Evolutionary conservation across 148 eudicot species (phyloP).

Genomic region (Silene conica): DNA sequence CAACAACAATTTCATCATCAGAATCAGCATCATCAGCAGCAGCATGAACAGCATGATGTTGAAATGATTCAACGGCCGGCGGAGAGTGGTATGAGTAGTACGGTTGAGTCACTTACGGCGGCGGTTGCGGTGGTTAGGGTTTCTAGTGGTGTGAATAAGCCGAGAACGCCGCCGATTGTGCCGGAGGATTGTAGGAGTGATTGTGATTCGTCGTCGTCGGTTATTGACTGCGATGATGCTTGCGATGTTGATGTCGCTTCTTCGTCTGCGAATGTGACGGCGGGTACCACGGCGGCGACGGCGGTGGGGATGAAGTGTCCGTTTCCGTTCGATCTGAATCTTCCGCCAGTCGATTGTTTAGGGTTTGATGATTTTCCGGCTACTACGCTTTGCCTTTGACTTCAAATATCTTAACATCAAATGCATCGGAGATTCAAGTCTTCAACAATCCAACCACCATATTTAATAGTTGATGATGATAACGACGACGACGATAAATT

Average conservation of each 20-base stretch:
- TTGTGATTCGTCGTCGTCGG: slow-evolving; percentile 50
- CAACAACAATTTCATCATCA: neutral
- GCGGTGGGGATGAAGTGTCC: neutral
- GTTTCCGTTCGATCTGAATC: neutral
- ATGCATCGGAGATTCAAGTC: no score
- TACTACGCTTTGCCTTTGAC: neutral
- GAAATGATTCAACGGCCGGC: slow-evolving; percentile 47
- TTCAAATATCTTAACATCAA: no score
- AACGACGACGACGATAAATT: neutral
- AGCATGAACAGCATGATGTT: slow-evolving; percentile 2
- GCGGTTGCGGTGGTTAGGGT: slow-evolving; percentile 24
- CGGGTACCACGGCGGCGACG: neutral
- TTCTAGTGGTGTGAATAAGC: slow-evolving; percentile 4
- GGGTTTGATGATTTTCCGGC: neutral
- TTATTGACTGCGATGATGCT: slow-evolving; percentile 31
- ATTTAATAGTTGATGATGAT: neutral
- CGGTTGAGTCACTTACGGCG: slow-evolving; percentile 54
- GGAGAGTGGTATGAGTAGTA: slow-evolving; percentile 59
- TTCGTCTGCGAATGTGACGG: slow-evolving; percentile 26
- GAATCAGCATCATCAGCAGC: neutral
- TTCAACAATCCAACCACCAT: no score
- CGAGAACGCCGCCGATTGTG: slow-evolving; percentile 20
- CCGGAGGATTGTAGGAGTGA: slow-evolving; percentile 45
- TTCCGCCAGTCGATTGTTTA: neutral
- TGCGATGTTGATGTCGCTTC: slow-evolving; percentile 26